These are phyloP conservation scores for Pestalotiopsis sp. DNA, from an alignment of 2,329 filamentous ascomycete genomes.

Conservation along the genomic window DNA sequence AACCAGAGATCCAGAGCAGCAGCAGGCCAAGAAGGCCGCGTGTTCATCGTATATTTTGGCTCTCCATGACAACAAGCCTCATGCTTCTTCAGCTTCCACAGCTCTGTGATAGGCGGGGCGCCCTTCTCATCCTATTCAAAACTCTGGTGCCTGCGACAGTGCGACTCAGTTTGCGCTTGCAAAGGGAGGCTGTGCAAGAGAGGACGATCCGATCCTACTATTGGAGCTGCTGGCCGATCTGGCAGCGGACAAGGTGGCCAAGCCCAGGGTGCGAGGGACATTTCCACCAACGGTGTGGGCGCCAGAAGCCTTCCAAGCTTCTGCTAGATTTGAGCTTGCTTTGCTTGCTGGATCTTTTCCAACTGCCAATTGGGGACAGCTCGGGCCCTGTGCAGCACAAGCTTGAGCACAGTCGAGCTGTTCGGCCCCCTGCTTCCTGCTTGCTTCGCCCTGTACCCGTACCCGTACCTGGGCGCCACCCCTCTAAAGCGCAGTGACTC, in stretches of 20 bases:
- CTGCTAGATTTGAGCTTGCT: not conserved
- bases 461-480: not conserved
- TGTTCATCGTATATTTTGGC: not conserved
- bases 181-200: not conserved
- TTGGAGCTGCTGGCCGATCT: too few species aligned
- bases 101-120: not conserved
- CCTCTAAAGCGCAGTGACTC: not conserved
- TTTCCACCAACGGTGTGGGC: not conserved
- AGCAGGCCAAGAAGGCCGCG: not conserved
- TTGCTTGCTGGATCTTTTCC: not conserved
- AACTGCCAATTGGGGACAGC: not conserved
- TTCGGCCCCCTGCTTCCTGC: not conserved
- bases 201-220: not conserved
- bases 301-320: not conserved
- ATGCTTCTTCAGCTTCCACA: not conserved
- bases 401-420: too few species aligned
- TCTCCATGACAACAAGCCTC: not conserved
- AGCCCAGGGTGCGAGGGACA: too few species aligned
- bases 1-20: not conserved
- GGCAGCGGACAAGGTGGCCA: too few species aligned
- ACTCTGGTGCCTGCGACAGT: not conserved
- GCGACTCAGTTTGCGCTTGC: not conserved
- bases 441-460: not conserved
- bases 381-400: not conserved
- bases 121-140: not conserved